Evolutionary conservation across 2,329 filamentous ascomycete species (phyloP).

Genomic region (Cladosporium sp.): DNA sequence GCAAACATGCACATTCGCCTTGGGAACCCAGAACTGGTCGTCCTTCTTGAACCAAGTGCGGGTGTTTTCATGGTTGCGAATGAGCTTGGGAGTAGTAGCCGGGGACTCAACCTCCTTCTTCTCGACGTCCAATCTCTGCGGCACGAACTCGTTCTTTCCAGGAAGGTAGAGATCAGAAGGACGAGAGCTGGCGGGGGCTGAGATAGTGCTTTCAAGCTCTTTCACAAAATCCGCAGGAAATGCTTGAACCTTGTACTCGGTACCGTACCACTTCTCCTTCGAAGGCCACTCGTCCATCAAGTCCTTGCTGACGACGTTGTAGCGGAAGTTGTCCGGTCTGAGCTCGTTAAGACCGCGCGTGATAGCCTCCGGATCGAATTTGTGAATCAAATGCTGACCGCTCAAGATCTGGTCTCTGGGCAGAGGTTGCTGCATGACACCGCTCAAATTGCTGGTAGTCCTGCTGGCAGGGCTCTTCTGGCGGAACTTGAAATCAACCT

Average conservation of each 20-base stretch:
- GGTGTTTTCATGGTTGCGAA: conserved; percentile 76
- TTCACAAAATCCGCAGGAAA: conserved; percentile 72
- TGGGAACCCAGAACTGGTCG: conserved; percentile 96
- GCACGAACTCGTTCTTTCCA: conserved; percentile 93
- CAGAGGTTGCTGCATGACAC: conserved; percentile 86
- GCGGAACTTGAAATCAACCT: conserved; percentile 92
- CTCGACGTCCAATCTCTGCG: conserved; percentile 86
- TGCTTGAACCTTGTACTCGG: conserved; percentile 80
- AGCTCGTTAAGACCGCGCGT: conserved; percentile 68
- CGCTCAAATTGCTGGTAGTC: conserved; percentile 80
- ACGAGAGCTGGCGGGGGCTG: conserved; percentile 50
- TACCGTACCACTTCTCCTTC: conserved; percentile 97
- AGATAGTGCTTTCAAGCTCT: conserved; percentile 54
- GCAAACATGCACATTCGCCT: conserved; percentile 79
- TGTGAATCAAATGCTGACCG: conserved; percentile 68
- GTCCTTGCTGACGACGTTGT: conserved; percentile 77
- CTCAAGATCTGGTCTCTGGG: conserved; percentile 86
- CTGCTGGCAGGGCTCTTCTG: conserved; percentile 87
- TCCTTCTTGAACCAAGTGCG: conserved; percentile 98
- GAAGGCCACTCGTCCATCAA: conserved; percentile 79
- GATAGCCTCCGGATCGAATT: conserved; percentile 77
- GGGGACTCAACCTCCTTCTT: conserved; percentile 84
- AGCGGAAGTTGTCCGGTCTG: conserved; percentile 82
- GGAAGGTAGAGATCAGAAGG: conserved; percentile 76
- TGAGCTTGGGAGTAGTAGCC: conserved; percentile 68